A percentile compares a stretch with the other conserved stretches of the same genome.
Evolutionary conservation across 163 green algal genomes (phyloP).

Genomic region (Scenedesmus sp.): DNA sequence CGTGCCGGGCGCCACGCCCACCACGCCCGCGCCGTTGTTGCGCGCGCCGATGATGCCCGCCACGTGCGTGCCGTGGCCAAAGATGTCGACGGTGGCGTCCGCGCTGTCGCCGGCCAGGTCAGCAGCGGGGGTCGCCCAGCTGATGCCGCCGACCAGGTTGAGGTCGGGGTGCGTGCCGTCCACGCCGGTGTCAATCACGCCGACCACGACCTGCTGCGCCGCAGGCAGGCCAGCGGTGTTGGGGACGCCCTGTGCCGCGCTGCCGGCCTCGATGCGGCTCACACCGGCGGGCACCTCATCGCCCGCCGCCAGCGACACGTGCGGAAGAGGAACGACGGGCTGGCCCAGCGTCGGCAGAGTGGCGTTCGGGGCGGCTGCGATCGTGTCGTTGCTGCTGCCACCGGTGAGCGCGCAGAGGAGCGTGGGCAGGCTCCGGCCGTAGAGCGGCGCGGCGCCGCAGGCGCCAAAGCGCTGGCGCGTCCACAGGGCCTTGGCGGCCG

Average conservation of each 20-base stretch:
- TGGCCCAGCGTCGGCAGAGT: no score
- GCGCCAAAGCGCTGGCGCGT: not conserved
- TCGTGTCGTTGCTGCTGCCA: no score
- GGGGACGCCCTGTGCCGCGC: not conserved
- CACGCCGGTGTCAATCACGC: slow-evolving; percentile 11
- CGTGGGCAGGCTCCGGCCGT: not conserved
- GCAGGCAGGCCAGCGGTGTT: slow-evolving; percentile 1
- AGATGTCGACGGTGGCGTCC: not conserved
- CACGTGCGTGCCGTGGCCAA: slow-evolving; percentile 34
- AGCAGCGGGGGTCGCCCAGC: not conserved
- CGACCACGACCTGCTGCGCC: slow-evolving; percentile 13
- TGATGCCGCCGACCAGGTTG: not conserved
- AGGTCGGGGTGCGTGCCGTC: slow-evolving; percentile 26
- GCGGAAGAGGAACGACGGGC: not conserved
- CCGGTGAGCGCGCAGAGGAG: not conserved
- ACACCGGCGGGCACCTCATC: slow-evolving; percentile 6
- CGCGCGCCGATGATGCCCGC: slow-evolving; percentile 19
- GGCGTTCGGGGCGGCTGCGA: no score
- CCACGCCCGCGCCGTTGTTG: slow-evolving; percentile 27
- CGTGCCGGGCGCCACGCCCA: slow-evolving; percentile 10
- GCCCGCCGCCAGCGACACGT: not conserved
- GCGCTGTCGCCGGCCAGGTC: not conserved
- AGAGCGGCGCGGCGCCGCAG: not conserved
- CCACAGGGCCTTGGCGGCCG: not conserved
- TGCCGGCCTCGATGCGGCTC: not conserved